A percentile compares a stretch with the other conserved stretches of the same genome.
Evolutionary conservation across 495 filamentous ascomycete species (phyloP).

Genomic region (Terfezia boudieri): DNA sequence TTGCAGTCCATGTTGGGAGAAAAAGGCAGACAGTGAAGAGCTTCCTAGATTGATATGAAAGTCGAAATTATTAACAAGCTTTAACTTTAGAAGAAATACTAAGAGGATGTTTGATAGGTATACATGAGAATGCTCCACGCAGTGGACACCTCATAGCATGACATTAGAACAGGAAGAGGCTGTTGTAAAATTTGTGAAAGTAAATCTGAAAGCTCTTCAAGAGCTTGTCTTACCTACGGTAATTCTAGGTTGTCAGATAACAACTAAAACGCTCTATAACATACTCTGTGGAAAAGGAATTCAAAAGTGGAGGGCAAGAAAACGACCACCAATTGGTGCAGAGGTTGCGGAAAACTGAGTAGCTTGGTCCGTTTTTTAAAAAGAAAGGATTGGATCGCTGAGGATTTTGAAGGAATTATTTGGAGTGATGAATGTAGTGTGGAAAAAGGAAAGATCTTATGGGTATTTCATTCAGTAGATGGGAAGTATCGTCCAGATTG

Average conservation of each 20-base stretch:
- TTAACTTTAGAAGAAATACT: neutral
- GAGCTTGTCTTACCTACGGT: slow-evolving; percentile 10
- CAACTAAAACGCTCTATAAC: neutral
- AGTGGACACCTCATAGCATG: neutral
- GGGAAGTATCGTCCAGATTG: neutral
- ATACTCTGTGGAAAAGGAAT: neutral
- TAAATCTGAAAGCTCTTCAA: too few species aligned
- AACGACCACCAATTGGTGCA: neutral
- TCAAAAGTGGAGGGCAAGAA: neutral
- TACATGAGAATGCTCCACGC: neutral
- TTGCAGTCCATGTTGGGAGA: neutral
- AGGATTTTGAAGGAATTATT: neutral
- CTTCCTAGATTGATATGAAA: neutral
- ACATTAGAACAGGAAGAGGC: neutral
- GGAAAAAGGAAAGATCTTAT: neutral
- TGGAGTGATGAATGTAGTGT: neutral
- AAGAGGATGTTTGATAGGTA: neutral
- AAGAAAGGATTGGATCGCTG: neutral
- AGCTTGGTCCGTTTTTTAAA: neutral
- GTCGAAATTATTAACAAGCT: neutral
- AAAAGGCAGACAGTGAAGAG: neutral
- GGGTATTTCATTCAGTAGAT: neutral
- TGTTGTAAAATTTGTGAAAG: neutral
- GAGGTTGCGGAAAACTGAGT: neutral
- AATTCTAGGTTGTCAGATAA: neutral